These are phyloP conservation scores for Arxiozyma slooffiae DNA, from an alignment of 1,139 yeast genomes.

Conservation along the genomic window DNA sequence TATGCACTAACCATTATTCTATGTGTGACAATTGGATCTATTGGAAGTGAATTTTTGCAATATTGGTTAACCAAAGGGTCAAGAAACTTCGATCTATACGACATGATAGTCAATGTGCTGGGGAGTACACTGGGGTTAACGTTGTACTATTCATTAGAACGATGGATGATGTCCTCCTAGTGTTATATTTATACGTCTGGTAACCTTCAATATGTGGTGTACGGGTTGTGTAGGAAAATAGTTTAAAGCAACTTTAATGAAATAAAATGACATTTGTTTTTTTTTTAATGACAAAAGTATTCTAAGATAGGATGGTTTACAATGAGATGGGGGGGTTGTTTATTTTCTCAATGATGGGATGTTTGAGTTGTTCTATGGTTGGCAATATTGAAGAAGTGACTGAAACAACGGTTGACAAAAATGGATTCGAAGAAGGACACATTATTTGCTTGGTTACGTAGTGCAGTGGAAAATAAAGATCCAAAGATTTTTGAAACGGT, in stretches of 20 bases:
- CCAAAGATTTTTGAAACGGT: neutral
- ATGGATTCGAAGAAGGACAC: neutral
- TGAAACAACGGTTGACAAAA: neutral
- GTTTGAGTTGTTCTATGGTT: neutral
- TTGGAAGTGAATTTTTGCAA: conserved; percentile 46
- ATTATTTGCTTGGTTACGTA: neutral
- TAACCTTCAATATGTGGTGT: neutral
- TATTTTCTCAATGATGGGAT: no score
- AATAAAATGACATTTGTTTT: neutral
- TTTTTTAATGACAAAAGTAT: no score
- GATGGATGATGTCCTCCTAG: no score
- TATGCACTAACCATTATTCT: conserved; percentile 33
- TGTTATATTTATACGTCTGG: no score
- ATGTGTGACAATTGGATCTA: conserved; percentile 40
- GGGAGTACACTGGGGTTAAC: conserved; percentile 27
- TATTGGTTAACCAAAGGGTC: conserved; percentile 33
- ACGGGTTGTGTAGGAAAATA: neutral
- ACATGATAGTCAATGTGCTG: conserved; percentile 38
- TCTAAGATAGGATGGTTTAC: no score
- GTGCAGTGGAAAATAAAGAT: neutral
- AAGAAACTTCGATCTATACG: conserved; percentile 42
- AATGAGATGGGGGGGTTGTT: no score
- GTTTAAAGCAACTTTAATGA: neutral
- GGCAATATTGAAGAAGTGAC: neutral
- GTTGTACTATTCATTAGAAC: conserved; percentile 2